phyloP scores from a whole-genome alignment of 306 rosid genomes.

The Rubus idaeus region DNA sequence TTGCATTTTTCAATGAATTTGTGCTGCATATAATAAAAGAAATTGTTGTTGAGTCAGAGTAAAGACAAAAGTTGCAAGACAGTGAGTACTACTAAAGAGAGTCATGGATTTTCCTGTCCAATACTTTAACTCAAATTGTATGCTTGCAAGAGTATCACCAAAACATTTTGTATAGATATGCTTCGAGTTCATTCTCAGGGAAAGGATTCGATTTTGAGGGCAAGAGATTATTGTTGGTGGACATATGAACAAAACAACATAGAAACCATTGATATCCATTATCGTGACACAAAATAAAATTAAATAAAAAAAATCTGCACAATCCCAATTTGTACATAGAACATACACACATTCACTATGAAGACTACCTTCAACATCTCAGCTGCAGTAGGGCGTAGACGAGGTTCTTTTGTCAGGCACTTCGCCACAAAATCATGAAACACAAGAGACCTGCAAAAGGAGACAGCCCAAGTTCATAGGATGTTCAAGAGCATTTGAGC shows the following conservation, averaged over 20 bases:
- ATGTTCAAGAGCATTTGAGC: conserved; percentile 18
- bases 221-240: background rate
- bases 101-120: too few relatives aligned
- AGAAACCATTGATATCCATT: background rate
- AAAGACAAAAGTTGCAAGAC: conserved; percentile 26
- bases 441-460: conserved; percentile 74
- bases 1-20: conserved; percentile 95
- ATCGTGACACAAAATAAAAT: background rate
- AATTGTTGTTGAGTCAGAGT: conserved; percentile 30
- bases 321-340: background rate
- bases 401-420: conserved; percentile 94
- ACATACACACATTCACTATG: conserved; percentile 7
- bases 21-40: conserved; percentile 54
- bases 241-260: background rate
- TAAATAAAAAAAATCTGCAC: background rate
- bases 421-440: conserved; percentile 98
- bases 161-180: background rate
- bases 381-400: conserved; percentile 85
- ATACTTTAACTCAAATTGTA: too few relatives aligned
- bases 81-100: background rate
- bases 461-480: conserved; percentile 20
- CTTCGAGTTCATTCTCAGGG: conserved; percentile 1
- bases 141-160: too few relatives aligned
- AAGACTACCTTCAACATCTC: conserved; percentile 92
- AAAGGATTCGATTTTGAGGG: conserved; percentile 5